Conservation (phyloP, 148 eudicot species). For the Rhododendron griersonianum region DNA sequence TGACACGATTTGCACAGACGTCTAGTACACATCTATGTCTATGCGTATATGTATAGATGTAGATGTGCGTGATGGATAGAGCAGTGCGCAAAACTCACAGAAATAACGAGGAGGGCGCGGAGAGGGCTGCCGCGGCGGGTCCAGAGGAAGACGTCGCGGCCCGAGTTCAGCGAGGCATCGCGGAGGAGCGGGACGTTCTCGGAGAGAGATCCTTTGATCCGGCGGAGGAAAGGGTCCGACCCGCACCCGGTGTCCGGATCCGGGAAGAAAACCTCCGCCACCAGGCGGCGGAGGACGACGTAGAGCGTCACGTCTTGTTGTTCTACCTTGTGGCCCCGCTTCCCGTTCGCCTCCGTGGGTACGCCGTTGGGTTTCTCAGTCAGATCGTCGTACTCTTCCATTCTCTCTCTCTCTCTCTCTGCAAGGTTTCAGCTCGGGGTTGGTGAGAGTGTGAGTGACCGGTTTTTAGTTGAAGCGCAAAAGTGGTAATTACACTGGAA, state of each 20-base stretch:
- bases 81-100: conserved; percentile 36
- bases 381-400: conserved; percentile 8
- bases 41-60: not conserved
- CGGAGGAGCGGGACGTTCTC: conserved; percentile 53
- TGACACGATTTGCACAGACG: not conserved
- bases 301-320: conserved; percentile 10
- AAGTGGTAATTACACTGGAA: not conserved
- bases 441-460: not conserved
- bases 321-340: not conserved
- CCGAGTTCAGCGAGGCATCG: conserved; percentile 46
- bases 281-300: conserved; percentile 18
- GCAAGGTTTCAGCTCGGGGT: not conserved
- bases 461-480: not conserved
- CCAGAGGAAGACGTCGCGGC: conserved; percentile 45
- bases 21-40: not conserved
- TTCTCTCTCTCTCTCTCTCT: conserved; percentile 12
- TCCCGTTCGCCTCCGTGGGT: not conserved
- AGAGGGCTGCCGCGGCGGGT: conserved; percentile 64
- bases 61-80: not conserved
- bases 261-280: conserved; percentile 40
- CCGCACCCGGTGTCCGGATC: conserved; percentile 21
- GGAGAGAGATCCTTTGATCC: conserved; percentile 41
- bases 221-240: conserved; percentile 21
- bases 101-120: conserved; percentile 69
- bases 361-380: conserved; percentile 20